Conservation (phyloP, 2,329 filamentous ascomycete genomes). For the Verticillium isaacii region DNA sequence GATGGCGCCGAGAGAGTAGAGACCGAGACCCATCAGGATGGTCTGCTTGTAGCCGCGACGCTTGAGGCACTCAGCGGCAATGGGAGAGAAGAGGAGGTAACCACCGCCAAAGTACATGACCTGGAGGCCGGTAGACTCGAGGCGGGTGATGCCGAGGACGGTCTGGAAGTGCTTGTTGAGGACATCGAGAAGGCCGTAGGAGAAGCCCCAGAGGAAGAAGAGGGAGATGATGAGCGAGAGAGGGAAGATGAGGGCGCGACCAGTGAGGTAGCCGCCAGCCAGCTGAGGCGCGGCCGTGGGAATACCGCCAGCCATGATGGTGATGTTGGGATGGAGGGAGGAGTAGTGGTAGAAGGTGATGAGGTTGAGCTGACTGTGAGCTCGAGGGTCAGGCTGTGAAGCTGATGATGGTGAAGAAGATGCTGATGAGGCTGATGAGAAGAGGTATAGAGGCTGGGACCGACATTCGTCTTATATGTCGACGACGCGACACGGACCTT, state of each 20-base stretch:
- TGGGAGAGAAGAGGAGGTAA: slow-evolving; percentile 33
- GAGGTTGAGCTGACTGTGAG: background rate
- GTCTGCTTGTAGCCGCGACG: slow-evolving; percentile 38
- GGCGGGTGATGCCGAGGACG: slow-evolving; percentile 36
- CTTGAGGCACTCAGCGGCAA: slow-evolving; percentile 34
- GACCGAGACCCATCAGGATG: slow-evolving; percentile 50
- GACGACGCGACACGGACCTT: background rate
- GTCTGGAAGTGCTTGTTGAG: slow-evolving; percentile 46
- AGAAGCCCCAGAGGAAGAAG: slow-evolving; percentile 14
- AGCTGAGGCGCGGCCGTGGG: slow-evolving; percentile 29
- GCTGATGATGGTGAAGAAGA: background rate
- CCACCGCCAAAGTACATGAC: slow-evolving; percentile 36
- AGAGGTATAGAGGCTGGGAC: background rate
- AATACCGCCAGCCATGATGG: slow-evolving; percentile 34
- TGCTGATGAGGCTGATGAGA: slow-evolving; percentile 1
- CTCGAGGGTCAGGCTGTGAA: background rate
- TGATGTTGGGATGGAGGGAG: background rate
- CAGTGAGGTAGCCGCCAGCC: slow-evolving; percentile 31
- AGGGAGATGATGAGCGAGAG: slow-evolving; percentile 39
- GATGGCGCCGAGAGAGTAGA: slow-evolving; percentile 61
- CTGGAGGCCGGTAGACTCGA: slow-evolving; percentile 34
- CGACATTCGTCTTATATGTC: background rate
- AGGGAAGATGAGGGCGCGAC: slow-evolving; percentile 37
- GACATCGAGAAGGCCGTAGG: slow-evolving; percentile 13
- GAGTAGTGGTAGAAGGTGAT: background rate